phyloP scores from a whole-genome alignment of 2,329 filamentous ascomycete species.

The Talaromyces sp. region DNA sequence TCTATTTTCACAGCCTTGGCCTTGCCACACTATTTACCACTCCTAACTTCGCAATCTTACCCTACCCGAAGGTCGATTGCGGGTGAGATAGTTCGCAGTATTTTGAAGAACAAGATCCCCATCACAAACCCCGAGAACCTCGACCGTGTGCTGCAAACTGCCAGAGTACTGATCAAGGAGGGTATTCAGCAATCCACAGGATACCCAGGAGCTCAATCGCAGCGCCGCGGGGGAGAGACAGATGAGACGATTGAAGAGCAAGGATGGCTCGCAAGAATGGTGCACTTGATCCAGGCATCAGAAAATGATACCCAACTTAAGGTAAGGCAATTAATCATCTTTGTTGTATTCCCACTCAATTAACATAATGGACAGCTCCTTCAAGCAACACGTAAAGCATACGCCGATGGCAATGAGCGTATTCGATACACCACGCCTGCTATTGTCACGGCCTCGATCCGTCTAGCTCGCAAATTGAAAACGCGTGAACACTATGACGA shows the following conservation, averaged over 20 bases:
- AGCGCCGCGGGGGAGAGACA: slow-evolving; percentile 79
- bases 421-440: slow-evolving; percentile 95
- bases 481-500: slow-evolving; percentile 82
- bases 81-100: slow-evolving; percentile 77
- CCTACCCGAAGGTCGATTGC: slow-evolving; percentile 88
- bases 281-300: slow-evolving; percentile 80
- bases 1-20: slow-evolving; percentile 96
- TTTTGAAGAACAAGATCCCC: slow-evolving; percentile 79
- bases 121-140: slow-evolving; percentile 79
- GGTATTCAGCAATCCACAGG: slow-evolving; percentile 81
- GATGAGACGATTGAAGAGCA: slow-evolving; percentile 98
- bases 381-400: slow-evolving; percentile 83
- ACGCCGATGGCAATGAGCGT: slow-evolving; percentile 87
- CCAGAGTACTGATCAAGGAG: slow-evolving; percentile 92
- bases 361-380: slow-evolving; percentile 60
- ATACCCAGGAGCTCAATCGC: slow-evolving; percentile 75
- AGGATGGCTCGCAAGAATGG: slow-evolving; percentile 90
- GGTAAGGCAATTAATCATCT: slow-evolving; percentile 34
- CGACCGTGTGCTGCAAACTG: slow-evolving; percentile 83
- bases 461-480: slow-evolving; percentile 87
- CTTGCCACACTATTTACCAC: slow-evolving; percentile 85
- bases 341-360: slow-evolving; percentile 11
- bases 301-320: slow-evolving; percentile 95
- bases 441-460: slow-evolving; percentile 85
- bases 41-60: slow-evolving; percentile 90